Evolutionary conservation across 2,329 filamentous ascomycete species (phyloP).

Genomic region (Eurotiales sp.): DNA sequence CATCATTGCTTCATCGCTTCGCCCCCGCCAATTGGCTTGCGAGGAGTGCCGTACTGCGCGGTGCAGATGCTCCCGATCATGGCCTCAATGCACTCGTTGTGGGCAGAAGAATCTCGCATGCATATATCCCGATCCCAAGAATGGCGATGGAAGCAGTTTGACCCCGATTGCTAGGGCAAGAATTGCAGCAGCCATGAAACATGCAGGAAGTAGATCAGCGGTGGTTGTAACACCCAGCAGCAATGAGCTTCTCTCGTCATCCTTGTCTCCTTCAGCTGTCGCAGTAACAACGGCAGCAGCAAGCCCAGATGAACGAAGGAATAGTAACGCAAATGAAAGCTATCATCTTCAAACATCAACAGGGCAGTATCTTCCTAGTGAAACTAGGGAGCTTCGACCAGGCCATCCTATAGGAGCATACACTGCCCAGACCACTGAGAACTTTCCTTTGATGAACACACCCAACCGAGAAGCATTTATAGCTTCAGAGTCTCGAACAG

Average conservation of each 20-base stretch:
- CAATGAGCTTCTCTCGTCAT: too few species aligned
- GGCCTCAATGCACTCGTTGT: background rate
- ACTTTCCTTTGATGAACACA: too few species aligned
- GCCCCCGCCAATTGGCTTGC: background rate
- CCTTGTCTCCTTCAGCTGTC: too few species aligned
- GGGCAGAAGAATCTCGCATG: background rate
- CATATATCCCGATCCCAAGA: background rate
- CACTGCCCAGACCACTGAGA: too few species aligned
- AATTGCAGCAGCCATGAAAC: background rate
- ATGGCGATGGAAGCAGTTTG: background rate
- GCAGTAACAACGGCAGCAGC: background rate
- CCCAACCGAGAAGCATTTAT: too few species aligned
- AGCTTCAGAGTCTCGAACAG: too few species aligned
- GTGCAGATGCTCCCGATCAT: background rate
- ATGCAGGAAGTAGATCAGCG: background rate
- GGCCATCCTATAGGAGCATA: too few species aligned
- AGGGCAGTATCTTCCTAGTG: too few species aligned
- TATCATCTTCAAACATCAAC: background rate
- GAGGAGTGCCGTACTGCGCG: background rate
- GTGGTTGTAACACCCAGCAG: too few species aligned
- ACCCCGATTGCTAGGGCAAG: background rate
- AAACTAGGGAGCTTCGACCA: background rate
- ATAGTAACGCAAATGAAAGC: background rate
- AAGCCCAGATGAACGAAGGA: background rate
- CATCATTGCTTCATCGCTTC: background rate